phyloP scores from a whole-genome alignment of 345 rosid genomes.

The Rhizophora apiculata region DNA sequence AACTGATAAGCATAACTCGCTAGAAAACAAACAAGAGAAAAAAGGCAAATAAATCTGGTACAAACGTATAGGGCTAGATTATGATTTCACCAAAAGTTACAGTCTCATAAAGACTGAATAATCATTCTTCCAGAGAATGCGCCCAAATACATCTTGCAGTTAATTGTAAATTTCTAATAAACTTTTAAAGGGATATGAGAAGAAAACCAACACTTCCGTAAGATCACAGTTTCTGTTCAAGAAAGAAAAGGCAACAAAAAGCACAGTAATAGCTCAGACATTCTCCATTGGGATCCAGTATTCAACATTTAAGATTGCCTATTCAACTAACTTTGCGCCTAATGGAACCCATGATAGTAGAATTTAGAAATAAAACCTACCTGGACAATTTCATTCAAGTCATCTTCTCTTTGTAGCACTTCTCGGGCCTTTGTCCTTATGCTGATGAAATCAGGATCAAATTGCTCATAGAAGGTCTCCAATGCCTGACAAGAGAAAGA shows the following conservation, averaged over 20 bases:
- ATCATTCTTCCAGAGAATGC: background rate
- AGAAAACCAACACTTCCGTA: background rate
- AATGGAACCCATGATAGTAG: background rate
- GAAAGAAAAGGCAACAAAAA: background rate
- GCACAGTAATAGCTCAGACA: background rate
- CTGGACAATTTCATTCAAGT: conserved; percentile 98
- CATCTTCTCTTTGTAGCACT: conserved; percentile 99
- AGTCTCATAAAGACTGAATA: background rate
- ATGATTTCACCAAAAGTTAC: background rate
- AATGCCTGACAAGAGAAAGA: conserved; percentile 58
- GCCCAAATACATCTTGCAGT: background rate
- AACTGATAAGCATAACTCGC: background rate
- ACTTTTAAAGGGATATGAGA: background rate
- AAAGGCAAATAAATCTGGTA: background rate
- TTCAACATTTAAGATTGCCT: background rate
- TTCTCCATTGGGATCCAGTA: conserved; percentile 1
- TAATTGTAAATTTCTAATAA: background rate
- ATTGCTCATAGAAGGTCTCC: conserved; percentile 95
- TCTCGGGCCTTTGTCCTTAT: conserved; percentile 99
- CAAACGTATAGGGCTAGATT: background rate
- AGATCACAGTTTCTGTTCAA: background rate
- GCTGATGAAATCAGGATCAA: conserved; percentile 95
- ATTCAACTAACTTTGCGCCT: background rate
- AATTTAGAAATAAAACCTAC: conserved; percentile 32
- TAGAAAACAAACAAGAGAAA: background rate